Evolutionary conservation across 192 early-diverging fungal genomes (phyloP), one percentile per base, ranked within the genome.

Genomic region (Coemansia sp.): DNA sequence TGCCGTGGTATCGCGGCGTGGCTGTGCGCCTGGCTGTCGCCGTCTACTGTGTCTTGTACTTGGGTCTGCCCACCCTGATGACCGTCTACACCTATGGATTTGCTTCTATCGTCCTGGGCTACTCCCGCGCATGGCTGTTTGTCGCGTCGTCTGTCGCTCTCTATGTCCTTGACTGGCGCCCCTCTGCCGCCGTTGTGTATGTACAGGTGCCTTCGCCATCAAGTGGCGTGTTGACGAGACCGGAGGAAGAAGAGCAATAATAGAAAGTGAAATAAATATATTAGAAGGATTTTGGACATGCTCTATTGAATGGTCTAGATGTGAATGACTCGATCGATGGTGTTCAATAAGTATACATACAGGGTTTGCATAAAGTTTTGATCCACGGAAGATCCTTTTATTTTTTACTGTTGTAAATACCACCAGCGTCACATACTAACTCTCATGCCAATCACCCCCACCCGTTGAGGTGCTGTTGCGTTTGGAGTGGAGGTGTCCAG

Each of bases 41-140:
- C 5, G 3, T 41, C 17, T 74, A 63, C 40, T 50, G 72, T 17
- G 3, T 59, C 1, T 9, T 82, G 36, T 68, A 74, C 8, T 17
- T 81, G 39, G 63, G 63, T 4, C 22, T 65, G 1, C 67, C 70
- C 0, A 59, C 63, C 0, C 4, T 65, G 9, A 74, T 77, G 63
- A 70, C 80, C 15, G 60, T 62, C 1, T 70, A 74, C 29, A 63
- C 74, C 7, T 82, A 82, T 41, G 80, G 80, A 4, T 68, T 62
- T 24, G 26, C 33, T 3, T 64, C 70, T 0, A 19, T 77, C 5
- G 10, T 78, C 32, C 37, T 70, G 2, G 80, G 80, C 2, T 63
- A 53, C 37, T 75, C 67, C 8, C 53, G 62, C 1, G 74, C 70
- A 0, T 82, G 80, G 80, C 56, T 71, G 32, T 48, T 72, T 33